Conservation (phyloP, 179 eudicot species). For the Actinidia chinensis region DNA sequence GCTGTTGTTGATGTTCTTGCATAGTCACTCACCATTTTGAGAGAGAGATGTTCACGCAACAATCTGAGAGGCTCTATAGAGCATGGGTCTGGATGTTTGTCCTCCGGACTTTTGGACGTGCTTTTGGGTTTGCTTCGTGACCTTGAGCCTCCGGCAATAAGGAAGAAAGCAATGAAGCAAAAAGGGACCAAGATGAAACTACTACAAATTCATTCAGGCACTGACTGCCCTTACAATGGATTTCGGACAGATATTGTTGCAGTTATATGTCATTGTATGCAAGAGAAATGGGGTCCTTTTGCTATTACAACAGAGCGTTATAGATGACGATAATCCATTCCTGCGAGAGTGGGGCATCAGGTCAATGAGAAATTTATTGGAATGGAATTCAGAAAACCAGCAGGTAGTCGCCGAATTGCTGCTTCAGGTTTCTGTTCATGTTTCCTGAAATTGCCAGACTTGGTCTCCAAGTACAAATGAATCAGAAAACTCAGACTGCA, state of each 20-base stretch:
- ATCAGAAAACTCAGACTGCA: slow-evolving; percentile 58
- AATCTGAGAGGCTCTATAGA: slow-evolving; percentile 14
- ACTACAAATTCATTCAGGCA: slow-evolving; percentile 30
- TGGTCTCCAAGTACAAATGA: slow-evolving; percentile 76
- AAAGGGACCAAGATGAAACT: slow-evolving; percentile 26
- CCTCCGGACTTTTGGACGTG: slow-evolving; percentile 58
- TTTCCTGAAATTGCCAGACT: slow-evolving; percentile 61
- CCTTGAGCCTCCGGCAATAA: slow-evolving; percentile 72
- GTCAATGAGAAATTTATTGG: slow-evolving; percentile 63
- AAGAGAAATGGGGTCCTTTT: slow-evolving; percentile 57
- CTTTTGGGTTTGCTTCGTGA: slow-evolving; percentile 61
- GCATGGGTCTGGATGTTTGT: slow-evolving; percentile 35
- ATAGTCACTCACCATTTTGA: slow-evolving; percentile 64
- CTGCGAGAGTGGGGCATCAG: slow-evolving; percentile 91
- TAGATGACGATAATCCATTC: slow-evolving; percentile 82
- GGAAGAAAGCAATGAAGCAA: slow-evolving; percentile 58
- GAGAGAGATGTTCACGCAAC: slow-evolving; percentile 65
- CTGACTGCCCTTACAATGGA: slow-evolving; percentile 79
- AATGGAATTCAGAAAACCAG: slow-evolving; percentile 67
- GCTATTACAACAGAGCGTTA: slow-evolving; percentile 72
- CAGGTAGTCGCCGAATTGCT: slow-evolving; percentile 60
- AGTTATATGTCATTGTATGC: slow-evolving; percentile 68
- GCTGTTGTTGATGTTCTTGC: slow-evolving; percentile 59
- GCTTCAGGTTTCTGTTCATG: slow-evolving; percentile 74
- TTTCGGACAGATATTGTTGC: slow-evolving; percentile 77